These are phyloP conservation scores for Suillus bovinus DNA, from an alignment of 768 basidiomycete species.

Conservation along the genomic window DNA sequence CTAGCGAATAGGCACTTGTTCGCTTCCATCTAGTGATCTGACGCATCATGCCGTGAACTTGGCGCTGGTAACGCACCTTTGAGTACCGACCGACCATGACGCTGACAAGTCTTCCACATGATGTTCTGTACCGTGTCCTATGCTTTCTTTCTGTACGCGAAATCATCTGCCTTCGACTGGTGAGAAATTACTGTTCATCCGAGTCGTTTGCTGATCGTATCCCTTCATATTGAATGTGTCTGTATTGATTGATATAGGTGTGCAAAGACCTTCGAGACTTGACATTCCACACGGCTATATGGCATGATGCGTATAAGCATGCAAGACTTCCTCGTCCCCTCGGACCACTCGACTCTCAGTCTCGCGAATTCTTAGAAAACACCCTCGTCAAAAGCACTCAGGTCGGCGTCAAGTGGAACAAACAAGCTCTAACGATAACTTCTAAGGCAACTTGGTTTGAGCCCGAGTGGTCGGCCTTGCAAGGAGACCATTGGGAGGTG, in stretches of 20 bases:
- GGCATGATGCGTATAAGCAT: neutral
- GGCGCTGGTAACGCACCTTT: neutral
- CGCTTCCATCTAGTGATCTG: neutral
- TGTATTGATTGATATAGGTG: neutral
- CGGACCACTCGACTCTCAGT: constrained; percentile 6
- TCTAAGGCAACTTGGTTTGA: constrained; percentile 3
- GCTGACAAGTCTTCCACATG: constrained; percentile 1
- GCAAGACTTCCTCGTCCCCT: constrained; percentile 3
- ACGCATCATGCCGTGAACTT: neutral
- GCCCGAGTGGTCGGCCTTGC: constrained; percentile 4
- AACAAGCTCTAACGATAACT: constrained; percentile 2
- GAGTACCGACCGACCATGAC: neutral
- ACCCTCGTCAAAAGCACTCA: constrained; percentile 3
- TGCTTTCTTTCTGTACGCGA: constrained; percentile 4
- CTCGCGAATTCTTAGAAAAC: constrained; percentile 1
- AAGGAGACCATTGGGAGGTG: constrained; percentile 6
- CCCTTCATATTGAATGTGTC: neutral
- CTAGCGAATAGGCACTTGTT: constrained; percentile 2
- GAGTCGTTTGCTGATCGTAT: neutral
- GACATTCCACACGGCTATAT: constrained; percentile 1
- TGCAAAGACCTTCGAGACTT: constrained; percentile 3
- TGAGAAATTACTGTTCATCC: neutral
- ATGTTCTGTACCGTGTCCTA: neutral
- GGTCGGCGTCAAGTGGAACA: constrained; percentile 3
- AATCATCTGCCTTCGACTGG: constrained; percentile 7